Base-by-base conservation (phyloP, 331 rosid genomes). In the Saraca asoca region DNA sequence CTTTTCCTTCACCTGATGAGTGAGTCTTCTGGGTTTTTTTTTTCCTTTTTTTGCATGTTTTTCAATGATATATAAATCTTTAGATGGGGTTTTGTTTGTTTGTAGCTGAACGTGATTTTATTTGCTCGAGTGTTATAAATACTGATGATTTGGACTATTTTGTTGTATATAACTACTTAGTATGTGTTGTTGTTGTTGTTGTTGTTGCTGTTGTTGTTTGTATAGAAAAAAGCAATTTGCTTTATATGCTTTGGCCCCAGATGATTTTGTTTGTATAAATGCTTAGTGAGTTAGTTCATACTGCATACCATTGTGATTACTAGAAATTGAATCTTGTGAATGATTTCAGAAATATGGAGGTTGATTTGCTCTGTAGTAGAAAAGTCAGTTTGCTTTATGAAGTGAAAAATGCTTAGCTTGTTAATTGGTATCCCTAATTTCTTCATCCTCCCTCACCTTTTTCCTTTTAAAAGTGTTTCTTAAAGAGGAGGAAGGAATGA, bases 1-100 rank as follows among this genome's bases (percentile, higher is more conserved):
- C 89, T 87, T 46, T 85, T 83, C 70, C 77, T 3, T 39, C 70
- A 87, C 57, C 77, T 90, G 24, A 75, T 74, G 29, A 79, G 96
- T 90, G 62, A 83, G 95, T 19, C 35, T 19, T 14, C 35, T 15
- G 51, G 12, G 57, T n/a, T 14, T 56, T 2, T 58, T 17, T 67
- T 5, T n/a, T n/a, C n/a, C n/a, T n/a, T n/a, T n/a, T n/a, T n/a
- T n/a, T n/a, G n/a, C 11, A 41, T 51, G 51, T 38, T 52, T n/a
- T 49, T 35, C 10, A 6, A 17, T 51, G 49, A 44, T 44, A 44
- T 44, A 44, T 11, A 0, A 44, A 2, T 44, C 12, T 44, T 9
- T 11, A 11, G 5, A 44, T 44, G 50, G 48, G 5, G 5, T 13
- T 13, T 44, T 44, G 31, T 24, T 24, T 24, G 31, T n/a, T n/a